phyloP scores from a whole-genome alignment of 805 yeast species.

The Candida gorgasii region DNA sequence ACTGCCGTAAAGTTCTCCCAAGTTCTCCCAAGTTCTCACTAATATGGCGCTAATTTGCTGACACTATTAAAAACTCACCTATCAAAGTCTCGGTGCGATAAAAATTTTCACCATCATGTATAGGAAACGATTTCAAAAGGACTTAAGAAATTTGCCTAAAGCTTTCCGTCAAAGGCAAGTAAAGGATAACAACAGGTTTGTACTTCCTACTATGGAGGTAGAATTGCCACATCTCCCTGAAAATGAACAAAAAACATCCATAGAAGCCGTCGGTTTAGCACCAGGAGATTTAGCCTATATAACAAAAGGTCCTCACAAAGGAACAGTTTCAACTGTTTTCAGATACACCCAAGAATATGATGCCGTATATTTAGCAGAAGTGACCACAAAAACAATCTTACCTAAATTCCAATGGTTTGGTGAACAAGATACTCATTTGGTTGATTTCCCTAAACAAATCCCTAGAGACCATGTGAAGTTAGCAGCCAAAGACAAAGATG shows the following conservation, averaged over 20 bases:
- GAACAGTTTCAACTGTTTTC: slow-evolving; percentile 69
- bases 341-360: slow-evolving; percentile 62
- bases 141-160: slow-evolving; percentile 33
- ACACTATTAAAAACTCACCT: no score
- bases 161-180: slow-evolving; percentile 28
- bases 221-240: slow-evolving; percentile 22
- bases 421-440: slow-evolving; percentile 69
- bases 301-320: slow-evolving; percentile 67
- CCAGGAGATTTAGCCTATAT: slow-evolving; percentile 80
- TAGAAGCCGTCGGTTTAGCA: slow-evolving; percentile 59
- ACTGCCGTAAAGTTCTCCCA: no score
- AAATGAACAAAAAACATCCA: slow-evolving; percentile 39
- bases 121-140: slow-evolving; percentile 30
- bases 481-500: slow-evolving; percentile 75
- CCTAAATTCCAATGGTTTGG: slow-evolving; percentile 75
- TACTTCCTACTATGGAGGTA: slow-evolving; percentile 38
- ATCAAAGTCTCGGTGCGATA: not conserved
- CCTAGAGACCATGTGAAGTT: slow-evolving; percentile 63
- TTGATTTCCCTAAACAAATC: slow-evolving; percentile 66
- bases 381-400: slow-evolving; percentile 62
- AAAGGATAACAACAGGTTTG: slow-evolving; percentile 23
- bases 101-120: slow-evolving; percentile 12
- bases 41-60: no score
- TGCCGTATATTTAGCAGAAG: slow-evolving; percentile 65
- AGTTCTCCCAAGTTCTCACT: not conserved